Base-by-base conservation (phyloP, 495 filamentous ascomycete genomes). In the Usnea hakonensis region DNA sequence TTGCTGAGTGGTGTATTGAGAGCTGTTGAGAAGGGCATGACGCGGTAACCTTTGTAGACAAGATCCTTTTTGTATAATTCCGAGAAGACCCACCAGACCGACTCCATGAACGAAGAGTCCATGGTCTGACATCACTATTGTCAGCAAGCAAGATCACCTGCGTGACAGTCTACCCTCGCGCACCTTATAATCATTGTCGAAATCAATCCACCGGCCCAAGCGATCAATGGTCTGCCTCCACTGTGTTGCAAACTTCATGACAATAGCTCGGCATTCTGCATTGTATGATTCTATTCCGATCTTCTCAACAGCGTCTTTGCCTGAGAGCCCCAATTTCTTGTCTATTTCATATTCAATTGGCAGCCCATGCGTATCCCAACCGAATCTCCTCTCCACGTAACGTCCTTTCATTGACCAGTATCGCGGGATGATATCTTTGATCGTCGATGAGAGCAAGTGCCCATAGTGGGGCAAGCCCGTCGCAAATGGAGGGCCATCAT, bases 341-440 rank as follows among this genome's bases (percentile, higher is more conserved):
- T 98, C 94, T 66, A 97, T 97, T 77, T 97, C 94, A 71, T 96
- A 89, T 74, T 98, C 94, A 64, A 98, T 91, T 11, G 94, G 94
- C 30, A 98, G 77, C 60, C 94, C 94, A 72, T 98, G 94, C 21
- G 94, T 97, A 71, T 98, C 94, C 94, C 85, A 88, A 44, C 85
- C 85, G 67, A 88, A 88, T 43, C 85, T 75, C 55, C 81, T 75
- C 68, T 81, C 81, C 32, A 97, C 93, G 77, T 93, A 86, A 69
- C 86, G 85, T 16, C 94, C 94, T 74, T 95, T 95, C 91, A 96
- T 96, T 38, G 91, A 91, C 94, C 94, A 97, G 72, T 96, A 97
- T 65, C 92, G 77, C 1, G 93, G 92, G 67, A 97, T 94, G 63
- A 97, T 91, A 73, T 97, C 94, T 71, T 98, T 97, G 75, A 97